Base-by-base conservation (phyloP, 1,139 yeast species). In the Eremothecium sinecaudum region DNA sequence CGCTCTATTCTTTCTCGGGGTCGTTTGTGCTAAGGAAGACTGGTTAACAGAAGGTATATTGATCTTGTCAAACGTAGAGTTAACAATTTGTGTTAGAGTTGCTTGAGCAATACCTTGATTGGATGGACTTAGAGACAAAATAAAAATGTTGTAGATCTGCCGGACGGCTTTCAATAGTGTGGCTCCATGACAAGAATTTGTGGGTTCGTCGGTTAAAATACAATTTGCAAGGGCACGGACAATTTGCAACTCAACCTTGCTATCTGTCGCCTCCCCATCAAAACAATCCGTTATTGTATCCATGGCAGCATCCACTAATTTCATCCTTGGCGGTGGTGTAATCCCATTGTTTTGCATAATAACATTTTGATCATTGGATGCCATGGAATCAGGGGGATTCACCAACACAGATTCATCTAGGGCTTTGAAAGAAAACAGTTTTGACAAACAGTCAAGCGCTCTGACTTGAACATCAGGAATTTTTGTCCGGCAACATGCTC, bases 81-180 rank as follows among this genome's bases (percentile, higher is more conserved):
- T 77, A 20, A 90, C 84, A 49, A 87, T 82, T 60, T 92, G 98
- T 3, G 94, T 83, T 44, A 92, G 67, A 7, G 92, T 79, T 2
- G 95, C 97, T 61, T 92, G 98, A 0, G 98, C 98, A 40, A 87
- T 79, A 1, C 90, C 82, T 59, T 90, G 98, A 53, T 86, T 90
- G 17, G 83, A 66, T 3, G 90, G 73, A 13, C 81, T 76, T 43
- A 80, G 66, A 0, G 96, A 84, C 41, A 84, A 71, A 29, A 90
- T 79, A 51, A 90, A 92, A 20, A 92, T 83, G 54, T 86, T 87
- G 62, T 90, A 90, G 14, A 90, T 82, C 53, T 84, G 94, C 56
- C 98, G 73, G 24, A 92, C 79, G 0, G 97, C 97, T 50, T 81
- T 83, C 44, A 92, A 66, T 34, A 92, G 65, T 0, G 92, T 73